Evolutionary conservation across 2,329 filamentous ascomycete species (phyloP), one percentile per base, ranked within the genome.

Genomic region (Ceratocystis cacaofunesta): DNA sequence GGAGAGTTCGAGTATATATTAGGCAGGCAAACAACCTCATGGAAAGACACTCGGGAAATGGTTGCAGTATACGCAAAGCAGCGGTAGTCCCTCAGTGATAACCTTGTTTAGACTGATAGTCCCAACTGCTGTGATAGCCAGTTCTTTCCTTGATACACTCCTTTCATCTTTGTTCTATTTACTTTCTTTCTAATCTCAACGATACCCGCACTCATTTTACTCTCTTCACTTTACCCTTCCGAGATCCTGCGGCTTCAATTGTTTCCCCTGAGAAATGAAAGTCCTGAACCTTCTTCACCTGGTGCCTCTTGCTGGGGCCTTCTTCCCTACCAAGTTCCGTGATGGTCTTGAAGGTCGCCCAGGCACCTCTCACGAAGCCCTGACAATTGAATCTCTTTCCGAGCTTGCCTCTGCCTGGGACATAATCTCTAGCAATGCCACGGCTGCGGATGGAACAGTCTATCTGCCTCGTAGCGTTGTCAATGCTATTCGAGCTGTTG

Each of bases 291-390:
- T 67, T 30, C 63, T 67, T 5, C 22, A 19, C 2, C 48, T 65
- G 5, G 17, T 60, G 17, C 41, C 63, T 10, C 28, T 67, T 25
- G 43, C 57, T 6, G 30, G 58, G 1, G 67, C 67, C 57, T 69
- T 69, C 63, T 68, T 66, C 44, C 68, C 68, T 0, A 69, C 67
- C 41, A 67, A 64, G 32, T 68, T 68, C 57, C 67, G 67, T 58
- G 62, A 67, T 55, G 64, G 66, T 36, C 66, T 69, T 7, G 46
- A 64, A 43, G 63, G 46, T 30, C 65, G 61, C 43, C 67, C 68
- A 1, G 68, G 69, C 3, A 64, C 61, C 12, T 69, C 68, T 5
- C 69, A 69, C 55, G 68, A 68, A 61, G 57, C 66, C 12, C 65
- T 69, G 6, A 69, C 69, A 12, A 65, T 69, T 25, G 61, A 62